Evolutionary conservation across 495 filamentous ascomycete genomes (phyloP).

Genomic region (Podospora anserina): DNA sequence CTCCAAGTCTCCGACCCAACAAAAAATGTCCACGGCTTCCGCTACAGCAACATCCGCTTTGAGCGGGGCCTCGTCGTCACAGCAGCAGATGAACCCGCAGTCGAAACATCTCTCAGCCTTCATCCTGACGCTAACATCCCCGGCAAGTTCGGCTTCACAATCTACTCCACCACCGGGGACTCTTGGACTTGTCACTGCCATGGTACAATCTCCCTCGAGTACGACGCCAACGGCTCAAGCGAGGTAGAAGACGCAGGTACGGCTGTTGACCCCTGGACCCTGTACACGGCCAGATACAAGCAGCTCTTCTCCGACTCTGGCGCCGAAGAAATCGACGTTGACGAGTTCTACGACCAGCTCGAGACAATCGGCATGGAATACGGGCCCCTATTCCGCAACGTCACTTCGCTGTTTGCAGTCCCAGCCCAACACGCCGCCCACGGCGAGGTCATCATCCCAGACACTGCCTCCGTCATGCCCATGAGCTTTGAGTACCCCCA

Average conservation of each 20-base stretch:
- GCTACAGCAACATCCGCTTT: constrained; percentile 26
- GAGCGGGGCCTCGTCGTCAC: constrained; percentile 35
- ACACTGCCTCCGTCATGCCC: constrained; percentile 6
- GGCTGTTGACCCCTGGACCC: background rate
- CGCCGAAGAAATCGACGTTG: constrained; percentile 1
- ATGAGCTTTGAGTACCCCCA: constrained; percentile 9
- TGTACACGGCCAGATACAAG: background rate
- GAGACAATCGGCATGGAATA: constrained; percentile 20
- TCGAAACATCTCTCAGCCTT: constrained; percentile 38
- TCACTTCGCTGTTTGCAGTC: constrained; percentile 6
- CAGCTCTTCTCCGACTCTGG: background rate
- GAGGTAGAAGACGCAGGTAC: background rate
- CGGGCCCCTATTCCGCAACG: constrained; percentile 23
- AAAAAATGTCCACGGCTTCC: constrained; percentile 17
- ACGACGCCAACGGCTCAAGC: background rate
- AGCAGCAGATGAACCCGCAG: constrained; percentile 18
- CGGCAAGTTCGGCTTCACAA: constrained; percentile 1
- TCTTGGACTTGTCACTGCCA: constrained; percentile 7
- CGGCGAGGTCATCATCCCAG: constrained; percentile 1
- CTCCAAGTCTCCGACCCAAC: constrained; percentile 31
- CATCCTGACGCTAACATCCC: constrained; percentile 12
- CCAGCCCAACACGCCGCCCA: constrained; percentile 7
- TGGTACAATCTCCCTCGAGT: constrained; percentile 4
- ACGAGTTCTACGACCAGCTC: constrained; percentile 9
- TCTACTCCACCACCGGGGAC: constrained; percentile 8